Percentiles rank a stretch among this genome's conserved stretches.
These are phyloP conservation scores for Lagenaria siceraria DNA, from an alignment of 306 rosid genomes.

Conservation along the genomic window DNA sequence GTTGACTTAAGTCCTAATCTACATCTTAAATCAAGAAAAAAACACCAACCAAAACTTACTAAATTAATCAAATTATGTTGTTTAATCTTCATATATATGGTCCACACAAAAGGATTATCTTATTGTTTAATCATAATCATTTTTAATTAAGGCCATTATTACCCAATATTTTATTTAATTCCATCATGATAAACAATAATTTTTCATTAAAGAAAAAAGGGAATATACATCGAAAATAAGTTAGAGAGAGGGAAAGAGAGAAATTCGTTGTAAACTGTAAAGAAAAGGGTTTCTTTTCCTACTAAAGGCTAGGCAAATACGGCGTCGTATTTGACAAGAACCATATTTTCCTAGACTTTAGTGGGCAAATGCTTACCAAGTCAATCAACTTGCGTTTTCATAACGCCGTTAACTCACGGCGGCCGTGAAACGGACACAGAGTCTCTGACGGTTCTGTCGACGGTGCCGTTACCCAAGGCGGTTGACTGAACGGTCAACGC, in stretches of 20 bases:
- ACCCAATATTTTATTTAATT: neutral
- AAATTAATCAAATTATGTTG: neutral
- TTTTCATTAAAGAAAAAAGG: neutral
- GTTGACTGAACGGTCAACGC: conserved; percentile 64
- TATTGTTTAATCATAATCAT: neutral
- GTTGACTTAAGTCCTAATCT: conserved; percentile 6
- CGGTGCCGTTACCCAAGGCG: conserved; percentile 25
- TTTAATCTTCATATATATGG: neutral
- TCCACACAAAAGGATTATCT: neutral
- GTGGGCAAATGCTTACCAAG: neutral
- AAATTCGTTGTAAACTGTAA: neutral
- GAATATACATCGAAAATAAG: neutral
- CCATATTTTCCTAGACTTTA: neutral
- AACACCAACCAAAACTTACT: neutral
- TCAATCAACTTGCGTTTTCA: neutral
- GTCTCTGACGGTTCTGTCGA: conserved; percentile 46
- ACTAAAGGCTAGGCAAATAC: neutral
- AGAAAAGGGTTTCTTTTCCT: neutral
- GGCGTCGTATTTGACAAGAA: neutral
- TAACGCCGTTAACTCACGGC: conserved; percentile 22
- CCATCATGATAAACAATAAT: neutral
- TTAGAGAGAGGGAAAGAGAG: neutral
- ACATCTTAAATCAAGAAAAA: neutral
- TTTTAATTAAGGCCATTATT: neutral
- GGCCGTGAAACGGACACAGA: conserved; percentile 56